Evolutionary conservation across 176 grass and related monocot species (phyloP), one percentile per base, ranked within the genome.

Genomic region (Eleusine coracana): DNA sequence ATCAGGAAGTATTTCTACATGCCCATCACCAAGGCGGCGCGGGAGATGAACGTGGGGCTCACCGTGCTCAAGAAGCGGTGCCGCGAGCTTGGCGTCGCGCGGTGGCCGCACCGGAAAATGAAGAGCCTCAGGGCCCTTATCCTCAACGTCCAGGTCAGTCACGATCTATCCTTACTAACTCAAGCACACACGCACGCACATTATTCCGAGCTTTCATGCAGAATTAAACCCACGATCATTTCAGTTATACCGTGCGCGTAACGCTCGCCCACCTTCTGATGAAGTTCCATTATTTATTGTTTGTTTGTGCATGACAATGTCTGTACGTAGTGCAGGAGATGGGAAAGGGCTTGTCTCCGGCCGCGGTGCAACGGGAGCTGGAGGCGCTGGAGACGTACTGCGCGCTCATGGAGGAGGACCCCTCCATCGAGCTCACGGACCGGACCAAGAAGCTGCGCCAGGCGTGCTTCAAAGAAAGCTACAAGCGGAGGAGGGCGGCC

Each of bases 91-190:
- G 93, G 96, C 10, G 84, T 99, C 50, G 69, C 48, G 2, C 82
- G 96, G 54, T 96, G 96, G 96, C 96, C 93, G 2, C 93, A 99
- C 76, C 80, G 96, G 25, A 99, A 99, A 83, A 93, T 99, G 87
- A 99, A 93, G 75, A 99, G 96, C 89, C 84, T 99, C 69, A 92
- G 50, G 66, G 85, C 89, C 34, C 93, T 99, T 74, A 92, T 96
- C 68, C 34, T 65, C 58, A 96, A 96, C 79, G 87, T 92, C 76
- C 89, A 98, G 96, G 96, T 84, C 4, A 68, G 31, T 34, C 31
- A 34, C 31, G 31, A 34, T 34, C 31, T 34, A 34, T 34, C 5
- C 12, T 0, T 11, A 17, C 44, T 44, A 8, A 18, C 42, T 21
- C 39, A 25, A 18, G 16, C 63, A 34, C 31, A 39, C 13, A 3